Evolutionary conservation across 495 filamentous ascomycete genomes (phyloP).

Genomic region (Podospora conica): DNA sequence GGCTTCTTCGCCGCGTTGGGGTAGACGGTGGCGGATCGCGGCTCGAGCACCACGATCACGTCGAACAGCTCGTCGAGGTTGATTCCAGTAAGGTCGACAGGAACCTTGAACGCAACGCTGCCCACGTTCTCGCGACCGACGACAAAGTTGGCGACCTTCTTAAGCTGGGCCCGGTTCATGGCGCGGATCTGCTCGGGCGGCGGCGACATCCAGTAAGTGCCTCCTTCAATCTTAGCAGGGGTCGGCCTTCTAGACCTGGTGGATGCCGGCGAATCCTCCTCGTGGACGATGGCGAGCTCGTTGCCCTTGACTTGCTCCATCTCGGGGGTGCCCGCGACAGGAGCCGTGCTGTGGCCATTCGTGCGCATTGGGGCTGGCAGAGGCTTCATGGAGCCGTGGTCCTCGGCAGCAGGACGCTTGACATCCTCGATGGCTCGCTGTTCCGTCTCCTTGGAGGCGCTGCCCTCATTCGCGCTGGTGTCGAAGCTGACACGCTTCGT

Average conservation of each 20-base stretch:
- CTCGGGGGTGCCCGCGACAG: constrained; percentile 47
- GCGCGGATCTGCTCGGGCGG: constrained; percentile 60
- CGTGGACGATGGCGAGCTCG: constrained; percentile 72
- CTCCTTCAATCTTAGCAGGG: constrained; percentile 52
- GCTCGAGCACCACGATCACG: constrained; percentile 63
- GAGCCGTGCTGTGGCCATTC: constrained; percentile 43
- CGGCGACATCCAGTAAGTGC: constrained; percentile 83
- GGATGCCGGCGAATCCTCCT: constrained; percentile 50
- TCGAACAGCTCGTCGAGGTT: constrained; percentile 65
- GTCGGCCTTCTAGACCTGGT: constrained; percentile 17
- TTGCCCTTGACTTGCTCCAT: constrained; percentile 68
- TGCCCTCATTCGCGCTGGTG: constrained; percentile 44
- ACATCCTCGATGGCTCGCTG: neutral
- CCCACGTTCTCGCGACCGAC: constrained; percentile 80
- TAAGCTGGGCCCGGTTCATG: constrained; percentile 66
- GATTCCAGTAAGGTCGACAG: constrained; percentile 71
- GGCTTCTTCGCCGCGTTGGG: constrained; percentile 69
- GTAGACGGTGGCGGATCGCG: constrained; percentile 82
- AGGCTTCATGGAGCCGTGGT: neutral
- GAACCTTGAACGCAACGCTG: constrained; percentile 67
- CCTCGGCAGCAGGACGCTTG: neutral
- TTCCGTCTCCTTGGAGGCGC: neutral
- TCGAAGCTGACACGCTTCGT: constrained; percentile 92
- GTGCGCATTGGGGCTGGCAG: constrained; percentile 35
- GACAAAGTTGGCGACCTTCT: constrained; percentile 62